These are phyloP conservation scores for Calonectria hongkongensis DNA, from an alignment of 2,329 filamentous ascomycete genomes.

Conservation along the genomic window DNA sequence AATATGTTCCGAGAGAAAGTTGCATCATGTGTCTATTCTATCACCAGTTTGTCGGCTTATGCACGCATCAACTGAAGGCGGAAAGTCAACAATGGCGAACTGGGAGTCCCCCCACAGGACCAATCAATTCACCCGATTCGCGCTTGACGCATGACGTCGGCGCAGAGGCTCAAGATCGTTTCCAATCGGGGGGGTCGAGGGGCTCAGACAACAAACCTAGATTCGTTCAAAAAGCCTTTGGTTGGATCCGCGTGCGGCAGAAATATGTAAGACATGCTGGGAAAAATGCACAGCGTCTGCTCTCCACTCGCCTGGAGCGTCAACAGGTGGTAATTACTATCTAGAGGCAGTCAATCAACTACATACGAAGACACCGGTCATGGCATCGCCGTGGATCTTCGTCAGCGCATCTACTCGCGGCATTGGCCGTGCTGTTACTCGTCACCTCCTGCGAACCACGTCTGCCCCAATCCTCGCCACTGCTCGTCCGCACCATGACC, in stretches of 20 bases:
- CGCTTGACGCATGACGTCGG: conserved; percentile 31
- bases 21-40: too few species aligned
- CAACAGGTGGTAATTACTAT: not conserved
- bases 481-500: conserved; percentile 60
- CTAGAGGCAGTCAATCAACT: not conserved
- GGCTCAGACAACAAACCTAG: not conserved
- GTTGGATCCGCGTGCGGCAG: not conserved
- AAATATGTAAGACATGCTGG: not conserved
- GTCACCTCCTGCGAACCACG: conserved; percentile 68
- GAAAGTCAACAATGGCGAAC: not conserved
- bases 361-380: conserved; percentile 53
- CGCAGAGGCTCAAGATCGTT: conserved; percentile 2
- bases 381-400: conserved; percentile 74
- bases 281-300: not conserved
- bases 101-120: not conserved
- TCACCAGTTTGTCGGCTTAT: too few species aligned
- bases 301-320: too few species aligned
- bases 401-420: conserved; percentile 69
- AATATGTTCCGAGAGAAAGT: too few species aligned
- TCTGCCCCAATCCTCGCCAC: conserved; percentile 69
- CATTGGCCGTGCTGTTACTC: conserved; percentile 69
- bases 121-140: conserved; percentile 23
- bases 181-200: not conserved
- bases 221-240: not conserved
- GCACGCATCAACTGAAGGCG: too few species aligned